Conservation (phyloP, 768 basidiomycete species). For the Naematelia encephala region DNA sequence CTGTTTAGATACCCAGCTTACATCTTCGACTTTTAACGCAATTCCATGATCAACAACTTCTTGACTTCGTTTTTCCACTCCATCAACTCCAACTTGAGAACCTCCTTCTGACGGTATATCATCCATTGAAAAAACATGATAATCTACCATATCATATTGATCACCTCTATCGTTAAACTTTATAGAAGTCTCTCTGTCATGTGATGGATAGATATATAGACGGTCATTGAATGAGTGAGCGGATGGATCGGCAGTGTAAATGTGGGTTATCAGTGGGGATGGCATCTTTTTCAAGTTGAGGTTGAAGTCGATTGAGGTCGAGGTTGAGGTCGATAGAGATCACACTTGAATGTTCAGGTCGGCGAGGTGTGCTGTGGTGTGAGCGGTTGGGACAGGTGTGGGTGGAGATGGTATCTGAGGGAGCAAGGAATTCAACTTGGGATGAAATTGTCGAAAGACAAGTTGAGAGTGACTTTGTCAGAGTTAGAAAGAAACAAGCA, state of each 20-base stretch:
- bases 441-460: too few species aligned
- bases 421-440: too few species aligned
- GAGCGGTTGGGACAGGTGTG: too few species aligned
- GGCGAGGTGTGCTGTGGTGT: too few species aligned
- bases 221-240: conserved; percentile 30
- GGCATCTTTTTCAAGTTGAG: too few species aligned
- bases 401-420: too few species aligned
- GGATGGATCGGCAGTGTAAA: conserved; percentile 33
- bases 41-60: conserved; percentile 30
- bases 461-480: too few species aligned
- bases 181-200: conserved; percentile 30
- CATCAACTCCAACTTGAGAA: neutral
- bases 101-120: conserved; percentile 12
- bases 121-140: conserved; percentile 31
- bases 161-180: conserved; percentile 30
- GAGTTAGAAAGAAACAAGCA: too few species aligned
- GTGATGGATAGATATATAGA: conserved; percentile 32
- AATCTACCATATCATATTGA: conserved; percentile 36
- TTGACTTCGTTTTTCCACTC: neutral
- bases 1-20: conserved; percentile 29
- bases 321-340: too few species aligned
- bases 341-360: too few species aligned
- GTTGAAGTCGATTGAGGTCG: too few species aligned
- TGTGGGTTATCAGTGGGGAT: conserved; percentile 25
- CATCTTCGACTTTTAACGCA: conserved; percentile 23